Evolutionary conservation across 192 early-diverging fungal species (phyloP).

Genomic region (Bifiguratus adelaidae): DNA sequence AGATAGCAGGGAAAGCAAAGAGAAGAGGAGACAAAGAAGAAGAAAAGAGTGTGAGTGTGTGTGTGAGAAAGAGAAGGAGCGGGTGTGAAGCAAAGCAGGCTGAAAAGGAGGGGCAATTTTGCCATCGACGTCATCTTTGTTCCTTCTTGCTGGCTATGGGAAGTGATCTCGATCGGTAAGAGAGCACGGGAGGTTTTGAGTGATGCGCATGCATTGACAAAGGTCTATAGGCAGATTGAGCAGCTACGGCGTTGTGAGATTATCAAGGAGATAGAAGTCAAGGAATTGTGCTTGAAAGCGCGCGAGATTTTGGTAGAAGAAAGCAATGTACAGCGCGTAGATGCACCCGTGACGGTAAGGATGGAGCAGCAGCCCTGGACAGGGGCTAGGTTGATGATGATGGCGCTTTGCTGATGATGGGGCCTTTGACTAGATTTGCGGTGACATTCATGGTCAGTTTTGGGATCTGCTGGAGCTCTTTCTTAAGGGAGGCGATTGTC

Average conservation of each 20-base stretch:
- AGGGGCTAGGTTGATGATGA: background rate
- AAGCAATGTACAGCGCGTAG: conserved; percentile 90
- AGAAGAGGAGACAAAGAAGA: too few relatives aligned
- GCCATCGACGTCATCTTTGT: too few relatives aligned
- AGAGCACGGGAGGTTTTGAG: too few relatives aligned
- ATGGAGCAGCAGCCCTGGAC: background rate
- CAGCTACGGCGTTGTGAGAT: conserved; percentile 85
- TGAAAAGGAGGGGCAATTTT: too few relatives aligned
- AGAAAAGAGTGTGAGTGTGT: too few relatives aligned
- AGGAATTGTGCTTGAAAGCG: conserved; percentile 88
- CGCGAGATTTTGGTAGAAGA: conserved; percentile 94
- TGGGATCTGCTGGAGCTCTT: conserved; percentile 94
- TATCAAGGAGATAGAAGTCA: conserved; percentile 87
- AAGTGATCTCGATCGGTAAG: too few relatives aligned
- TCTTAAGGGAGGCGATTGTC: conserved; percentile 86
- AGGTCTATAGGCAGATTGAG: conserved; percentile 80
- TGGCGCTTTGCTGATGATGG: background rate
- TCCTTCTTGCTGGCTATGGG: too few relatives aligned
- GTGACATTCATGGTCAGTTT: conserved; percentile 98
- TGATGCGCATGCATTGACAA: too few relatives aligned
- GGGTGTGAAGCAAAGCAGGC: too few relatives aligned
- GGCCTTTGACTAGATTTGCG: conserved; percentile 49
- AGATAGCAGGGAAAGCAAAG: too few relatives aligned
- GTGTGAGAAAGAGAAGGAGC: too few relatives aligned
- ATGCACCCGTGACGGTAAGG: conserved; percentile 87